Conservation (phyloP, 2,329 filamentous ascomycete species). For the Ophiostoma australiae region DNA sequence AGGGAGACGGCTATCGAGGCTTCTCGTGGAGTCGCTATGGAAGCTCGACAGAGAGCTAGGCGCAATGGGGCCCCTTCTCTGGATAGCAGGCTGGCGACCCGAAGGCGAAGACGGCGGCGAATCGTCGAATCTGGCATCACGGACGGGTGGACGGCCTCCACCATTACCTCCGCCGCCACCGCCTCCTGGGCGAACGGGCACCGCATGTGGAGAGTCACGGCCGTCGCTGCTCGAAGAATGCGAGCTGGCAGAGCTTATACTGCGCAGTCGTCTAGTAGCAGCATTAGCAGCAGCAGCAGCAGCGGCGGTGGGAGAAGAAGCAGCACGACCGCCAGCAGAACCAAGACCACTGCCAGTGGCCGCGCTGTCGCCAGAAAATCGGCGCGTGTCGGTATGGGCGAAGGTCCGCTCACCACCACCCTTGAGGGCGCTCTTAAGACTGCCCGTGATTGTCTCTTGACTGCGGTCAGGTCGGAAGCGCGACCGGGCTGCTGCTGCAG, state of each 20-base stretch:
- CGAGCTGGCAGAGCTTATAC: conserved; percentile 5
- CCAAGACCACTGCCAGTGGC: not conserved
- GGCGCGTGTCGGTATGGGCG: not conserved
- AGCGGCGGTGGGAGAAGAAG: not conserved
- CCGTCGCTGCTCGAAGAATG: not conserved
- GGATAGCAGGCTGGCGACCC: conserved; percentile 1
- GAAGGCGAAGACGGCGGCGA: conserved; percentile 1
- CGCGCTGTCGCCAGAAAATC: not conserved
- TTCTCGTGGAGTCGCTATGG: conserved; percentile 5
- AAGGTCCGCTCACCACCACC: not conserved
- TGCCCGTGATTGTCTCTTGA: not conserved
- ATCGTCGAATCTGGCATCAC: conserved; percentile 5
- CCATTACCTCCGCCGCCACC: not conserved
- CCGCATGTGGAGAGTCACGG: not conserved
- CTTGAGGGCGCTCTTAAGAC: not conserved
- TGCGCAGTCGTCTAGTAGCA: not conserved
- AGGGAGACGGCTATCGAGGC: not conserved
- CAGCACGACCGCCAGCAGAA: not conserved
- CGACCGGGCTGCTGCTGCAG: not conserved
- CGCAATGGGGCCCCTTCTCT: not conserved
- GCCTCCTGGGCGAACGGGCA: not conserved
- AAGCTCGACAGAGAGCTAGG: not conserved
- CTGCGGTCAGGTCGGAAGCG: not conserved
- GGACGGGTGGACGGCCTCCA: not conserved
- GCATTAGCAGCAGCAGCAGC: not conserved